phyloP scores from a whole-genome alignment of 1,284 basidiomycete genomes.

The Termitomyces sp. region DNA sequence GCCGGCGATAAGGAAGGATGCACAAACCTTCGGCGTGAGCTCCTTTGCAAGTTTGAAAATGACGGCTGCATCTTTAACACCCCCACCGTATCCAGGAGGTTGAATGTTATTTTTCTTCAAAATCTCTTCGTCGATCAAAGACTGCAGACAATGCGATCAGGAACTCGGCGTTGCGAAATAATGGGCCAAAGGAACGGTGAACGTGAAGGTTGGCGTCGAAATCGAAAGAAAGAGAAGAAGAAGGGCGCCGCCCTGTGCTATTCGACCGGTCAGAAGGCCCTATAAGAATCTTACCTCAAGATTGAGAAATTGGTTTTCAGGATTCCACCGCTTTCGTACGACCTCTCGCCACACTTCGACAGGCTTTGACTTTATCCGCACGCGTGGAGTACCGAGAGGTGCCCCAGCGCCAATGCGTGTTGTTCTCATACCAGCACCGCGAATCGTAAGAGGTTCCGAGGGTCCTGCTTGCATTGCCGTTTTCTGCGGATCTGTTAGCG shows the following conservation, averaged over 20 bases:
- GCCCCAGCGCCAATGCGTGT: slow-evolving; percentile 15
- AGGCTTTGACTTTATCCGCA: slow-evolving; percentile 27
- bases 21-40: slow-evolving; percentile 66
- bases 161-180: slow-evolving; percentile 17
- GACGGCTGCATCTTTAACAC: slow-evolving; percentile 66
- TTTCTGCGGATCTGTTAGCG: slow-evolving; percentile 18
- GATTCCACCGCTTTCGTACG: slow-evolving; percentile 64
- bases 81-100: slow-evolving; percentile 61
- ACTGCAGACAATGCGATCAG: slow-evolving; percentile 27
- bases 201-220: slow-evolving; percentile 8
- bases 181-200: slow-evolving; percentile 11
- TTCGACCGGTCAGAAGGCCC: slow-evolving; percentile 6
- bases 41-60: slow-evolving; percentile 82
- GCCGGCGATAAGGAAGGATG: slow-evolving; percentile 1
- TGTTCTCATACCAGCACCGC: slow-evolving; percentile 42
- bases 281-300: slow-evolving; percentile 56
- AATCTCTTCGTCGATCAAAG: slow-evolving; percentile 66
- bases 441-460: slow-evolving; percentile 47
- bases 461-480: slow-evolving; percentile 26
- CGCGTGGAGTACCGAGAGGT: slow-evolving; percentile 4
- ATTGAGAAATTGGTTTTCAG: slow-evolving; percentile 68
- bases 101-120: slow-evolving; percentile 61
- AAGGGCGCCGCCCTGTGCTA: slow-evolving; percentile 6
- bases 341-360: slow-evolving; percentile 68
- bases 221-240: background rate